Evolutionary conservation across 805 yeast species (phyloP), one percentile per base, ranked within the genome.

Genomic region (Debaryomyces maramus): DNA sequence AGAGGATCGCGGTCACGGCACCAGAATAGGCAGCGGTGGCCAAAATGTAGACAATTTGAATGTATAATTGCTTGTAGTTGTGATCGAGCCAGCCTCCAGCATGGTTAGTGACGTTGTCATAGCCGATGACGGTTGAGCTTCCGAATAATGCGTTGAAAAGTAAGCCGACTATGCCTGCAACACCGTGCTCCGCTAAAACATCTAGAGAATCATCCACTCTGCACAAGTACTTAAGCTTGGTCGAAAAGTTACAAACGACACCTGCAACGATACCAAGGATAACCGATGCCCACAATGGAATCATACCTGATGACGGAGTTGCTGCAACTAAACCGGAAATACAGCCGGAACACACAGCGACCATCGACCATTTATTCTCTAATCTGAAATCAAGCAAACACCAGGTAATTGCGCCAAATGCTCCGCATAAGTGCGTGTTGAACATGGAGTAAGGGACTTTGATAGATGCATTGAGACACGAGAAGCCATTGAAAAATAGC

Each of bases 121-220:
- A 83, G 11, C 96, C 97, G 46, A 91, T 78, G 39, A 93, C 95
- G 62, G 88, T 85, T 40, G 85, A 78, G 5, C 90, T 87, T 11
- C 87, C 97, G 58, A 93, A 90, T 1, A 91, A 58, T 0, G 87
- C 97, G 58, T 88, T 89, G 69, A 88, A 89, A n/a, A 91, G 42
- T 34, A 90, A 72, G 0, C 99, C 98, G 33, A 91, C 75, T 34
- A 90, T 75, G 22, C 99, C 99, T 0, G 97, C 98, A 52, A 91
- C 75, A 36, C 97, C 98, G 82, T 91, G 99, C 79, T 91, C 98
- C n/a, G 98, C 98, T 60, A 91, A 75, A 37, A 89, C 81, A 83
- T 93, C 98, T 52, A 93, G 70, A 2, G 97, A 83, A 67, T 91
- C 99, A 62, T 93, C 98, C 37, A 91, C 89, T 43, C 77, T 75